Evolutionary conservation across 441 rosid species (phyloP).

Genomic region (Pelargonium australe): DNA sequence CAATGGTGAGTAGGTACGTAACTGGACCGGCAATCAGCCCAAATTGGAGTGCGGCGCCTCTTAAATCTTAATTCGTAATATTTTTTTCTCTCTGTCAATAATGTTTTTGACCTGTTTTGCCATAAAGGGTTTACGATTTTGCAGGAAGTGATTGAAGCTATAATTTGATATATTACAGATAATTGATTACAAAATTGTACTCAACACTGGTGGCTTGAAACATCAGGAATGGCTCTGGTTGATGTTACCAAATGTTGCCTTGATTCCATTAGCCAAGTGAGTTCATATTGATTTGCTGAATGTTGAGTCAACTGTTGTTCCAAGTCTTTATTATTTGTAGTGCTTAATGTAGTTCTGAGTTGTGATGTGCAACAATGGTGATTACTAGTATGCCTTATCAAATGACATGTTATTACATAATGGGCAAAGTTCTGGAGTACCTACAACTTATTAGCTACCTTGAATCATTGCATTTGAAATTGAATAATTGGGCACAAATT

Average conservation of each 20-base stretch:
- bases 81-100: too few relatives aligned
- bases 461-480: too few relatives aligned
- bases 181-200: neutral
- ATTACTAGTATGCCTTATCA: neutral
- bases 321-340: neutral
- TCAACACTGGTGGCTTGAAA: conserved; percentile 10
- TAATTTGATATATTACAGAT: too few relatives aligned
- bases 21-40: too few relatives aligned
- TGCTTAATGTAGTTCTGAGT: neutral
- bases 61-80: too few relatives aligned
- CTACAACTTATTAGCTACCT: neutral
- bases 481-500: too few relatives aligned
- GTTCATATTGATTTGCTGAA: conserved; percentile 9
- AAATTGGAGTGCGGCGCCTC: too few relatives aligned
- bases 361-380: conserved; percentile 10
- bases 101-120: too few relatives aligned
- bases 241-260: conserved; percentile 73
- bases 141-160: too few relatives aligned
- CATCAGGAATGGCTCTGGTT: conserved; percentile 46
- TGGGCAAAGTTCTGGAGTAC: neutral
- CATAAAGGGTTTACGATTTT: too few relatives aligned
- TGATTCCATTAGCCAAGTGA: conserved; percentile 73
- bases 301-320: neutral
- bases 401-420: neutral
- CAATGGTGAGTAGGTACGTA: too few relatives aligned